Percentiles rank a stretch among this genome's conserved stretches.
Conservation (phyloP, 2,329 filamentous ascomycete species). For the Moelleriella libera region DNA sequence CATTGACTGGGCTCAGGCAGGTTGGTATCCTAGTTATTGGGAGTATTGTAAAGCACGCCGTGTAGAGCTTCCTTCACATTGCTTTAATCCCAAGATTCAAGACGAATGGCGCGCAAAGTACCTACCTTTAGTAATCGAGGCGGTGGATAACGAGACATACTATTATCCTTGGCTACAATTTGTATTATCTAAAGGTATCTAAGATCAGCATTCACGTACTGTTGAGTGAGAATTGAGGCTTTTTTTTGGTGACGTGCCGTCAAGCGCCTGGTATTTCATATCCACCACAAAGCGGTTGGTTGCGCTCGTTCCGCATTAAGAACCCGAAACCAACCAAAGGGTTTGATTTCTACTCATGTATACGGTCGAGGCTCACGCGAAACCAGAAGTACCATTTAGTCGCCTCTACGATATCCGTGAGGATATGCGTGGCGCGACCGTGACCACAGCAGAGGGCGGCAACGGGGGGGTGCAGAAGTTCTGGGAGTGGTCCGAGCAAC, state of each 20-base stretch:
- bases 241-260: neutral
- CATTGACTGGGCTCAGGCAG: slow-evolving; percentile 16
- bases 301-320: neutral
- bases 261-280: neutral
- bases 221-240: neutral
- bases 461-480: neutral
- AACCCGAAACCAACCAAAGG: no score
- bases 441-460: neutral
- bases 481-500: slow-evolving; percentile 1
- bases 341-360: neutral
- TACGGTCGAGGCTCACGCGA: neutral
- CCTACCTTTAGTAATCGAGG: slow-evolving; percentile 15
- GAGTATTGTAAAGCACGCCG: slow-evolving; percentile 15
- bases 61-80: slow-evolving; percentile 8
- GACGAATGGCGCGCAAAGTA: slow-evolving; percentile 17
- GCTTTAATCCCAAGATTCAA: slow-evolving; percentile 9
- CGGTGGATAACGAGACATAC: slow-evolving; percentile 14
- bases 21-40: slow-evolving; percentile 19
- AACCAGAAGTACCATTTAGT: neutral
- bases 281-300: neutral
- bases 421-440: neutral
- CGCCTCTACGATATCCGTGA: neutral
- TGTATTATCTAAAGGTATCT: slow-evolving; percentile 4
- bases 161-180: slow-evolving; percentile 19
- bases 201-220: neutral